Base-by-base conservation (phyloP, 2,329 filamentous ascomycete species). In the Onygenales sp. region DNA sequence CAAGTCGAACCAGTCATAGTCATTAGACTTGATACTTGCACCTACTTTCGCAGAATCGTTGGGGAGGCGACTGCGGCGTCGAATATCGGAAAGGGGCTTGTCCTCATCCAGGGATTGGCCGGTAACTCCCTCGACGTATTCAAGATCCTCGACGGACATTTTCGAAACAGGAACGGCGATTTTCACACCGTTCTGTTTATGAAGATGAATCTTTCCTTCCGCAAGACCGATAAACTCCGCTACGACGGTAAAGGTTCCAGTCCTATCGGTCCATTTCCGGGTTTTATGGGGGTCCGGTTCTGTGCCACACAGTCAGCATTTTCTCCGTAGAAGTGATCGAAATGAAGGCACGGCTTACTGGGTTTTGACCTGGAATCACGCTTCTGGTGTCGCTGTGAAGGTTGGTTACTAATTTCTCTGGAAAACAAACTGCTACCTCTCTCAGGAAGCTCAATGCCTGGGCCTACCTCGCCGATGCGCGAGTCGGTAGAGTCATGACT, bases 1-100 rank as follows among this genome's bases (percentile, higher is more conserved):
- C 74, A 98, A 97, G 66, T 96, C 90, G 65, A 98, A 98, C 93
- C 93, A 98, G 68, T 98, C 93, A 67, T 97, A 95, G 47, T 93
- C 85, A 1, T 86, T 78, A 43, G 58, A 64, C 52, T 64, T 63
- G 41, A 66, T 59, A 31, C 61, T 63, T 33, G 63, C 66, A 51
- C 72, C 72, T 57, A 69, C 65, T 54, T 65, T 67, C 52, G 69
- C 72, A 31, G 71, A 63, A 43, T 67, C 64, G 2, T 70, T 75
- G 17, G 38, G 52, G 32, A 55, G 58, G 58, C 57, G 60, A 54
- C 66, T 77, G 59, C 72, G 74, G 51, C 78, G 75, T 64, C 80
- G 80, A 63, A 96, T 86, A 61, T 93, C 89, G 5, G 89, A 91
- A 47, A 96, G 75, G 10, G 92, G 92, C 71, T 95, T 96, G 63